Base-by-base conservation (phyloP, 371 early-diverging fungal genomes). In the Mortierella sp. region DNA sequence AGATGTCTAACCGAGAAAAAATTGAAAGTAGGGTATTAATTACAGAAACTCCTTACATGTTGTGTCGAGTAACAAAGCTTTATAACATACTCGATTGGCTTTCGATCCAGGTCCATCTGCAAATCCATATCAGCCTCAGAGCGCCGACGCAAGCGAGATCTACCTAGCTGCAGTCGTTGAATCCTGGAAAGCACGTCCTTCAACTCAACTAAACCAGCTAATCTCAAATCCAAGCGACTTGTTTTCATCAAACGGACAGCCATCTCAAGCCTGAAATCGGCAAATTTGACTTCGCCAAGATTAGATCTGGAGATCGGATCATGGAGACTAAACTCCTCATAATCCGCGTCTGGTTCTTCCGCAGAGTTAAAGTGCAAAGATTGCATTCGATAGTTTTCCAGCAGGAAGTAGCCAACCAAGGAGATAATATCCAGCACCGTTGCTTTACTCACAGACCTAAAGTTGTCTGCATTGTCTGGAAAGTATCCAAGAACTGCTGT, bases 201-300 rank as follows among this genome's bases (percentile, higher is more conserved):
- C 26, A 85, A 66, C 35, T 86, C 84, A 28, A 70, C 67, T 23
- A 85, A 56, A n/a, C 86, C 86, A 2, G 80, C 68, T 23, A 85
- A 72, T 31, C 86, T 74, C 59, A 85, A 35, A 63, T 85, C 86
- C 51, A 85, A 32, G 28, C 84, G 75, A 19, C 69, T 76, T 17
- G 78, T 72, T 42, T 82, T 86, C 77, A 84, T 77, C 59, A 84
- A 29, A n/a, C 85, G 72, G 15, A 65, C 75, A 8, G 85, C 83
- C 63, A 84, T 83, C 37, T 83, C 83, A 7, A 84, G 64, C 57
- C 84, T 68, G 28, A 84, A 71, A 43, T 72, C 79, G 2, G 83
- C 71, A 69, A 75, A 76, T 55, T 83, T 82, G 66, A 75, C 72
- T 63, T 83, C 83, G 51, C 80, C 83, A 17, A 73, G 29, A 51